These are phyloP conservation scores for Gossypium aridum DNA, from an alignment of 441 rosid genomes.

Conservation along the genomic window DNA sequence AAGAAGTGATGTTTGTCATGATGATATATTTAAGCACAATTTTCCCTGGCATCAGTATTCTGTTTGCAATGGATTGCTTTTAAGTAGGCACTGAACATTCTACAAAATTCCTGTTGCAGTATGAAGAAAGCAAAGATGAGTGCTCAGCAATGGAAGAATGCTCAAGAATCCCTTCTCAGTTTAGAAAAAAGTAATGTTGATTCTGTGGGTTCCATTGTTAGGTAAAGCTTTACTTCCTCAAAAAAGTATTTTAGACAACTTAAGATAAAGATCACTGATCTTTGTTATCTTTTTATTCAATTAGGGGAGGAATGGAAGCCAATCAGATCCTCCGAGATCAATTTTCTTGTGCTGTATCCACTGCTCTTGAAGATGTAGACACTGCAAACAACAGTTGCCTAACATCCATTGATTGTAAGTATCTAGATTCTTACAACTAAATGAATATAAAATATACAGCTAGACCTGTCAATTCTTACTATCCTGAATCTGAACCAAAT, in stretches of 20 bases:
- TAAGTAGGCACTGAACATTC: conserved; percentile 10
- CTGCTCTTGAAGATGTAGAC: conserved; percentile 61
- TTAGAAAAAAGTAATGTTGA: conserved; percentile 74
- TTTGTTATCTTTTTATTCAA: not conserved
- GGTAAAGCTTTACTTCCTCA: conserved; percentile 35
- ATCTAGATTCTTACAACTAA: conserved; percentile 3
- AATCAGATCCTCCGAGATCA: conserved; percentile 51
- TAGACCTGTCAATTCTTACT: not conserved
- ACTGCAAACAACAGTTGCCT: conserved; percentile 55
- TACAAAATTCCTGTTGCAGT: conserved; percentile 37
- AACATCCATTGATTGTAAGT: conserved; percentile 75
- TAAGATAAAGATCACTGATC: not conserved
- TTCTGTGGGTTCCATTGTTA: conserved; percentile 79
- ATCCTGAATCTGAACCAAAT: no score
- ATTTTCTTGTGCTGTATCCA: conserved; percentile 73
- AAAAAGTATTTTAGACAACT: not conserved
- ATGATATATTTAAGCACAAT: not conserved
- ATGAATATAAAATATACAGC: not conserved
- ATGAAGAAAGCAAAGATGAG: conserved; percentile 72
- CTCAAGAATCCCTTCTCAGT: conserved; percentile 77
- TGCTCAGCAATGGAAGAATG: conserved; percentile 77
- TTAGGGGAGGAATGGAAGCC: conserved; percentile 79
- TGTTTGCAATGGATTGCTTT: not conserved
- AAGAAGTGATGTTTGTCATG: not conserved
- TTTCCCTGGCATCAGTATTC: not conserved